A percentile compares a stretch with the other conserved stretches of the same genome.
Evolutionary conservation across 2,329 filamentous ascomycete genomes (phyloP).

Genomic region (Spiromastix sp.): DNA sequence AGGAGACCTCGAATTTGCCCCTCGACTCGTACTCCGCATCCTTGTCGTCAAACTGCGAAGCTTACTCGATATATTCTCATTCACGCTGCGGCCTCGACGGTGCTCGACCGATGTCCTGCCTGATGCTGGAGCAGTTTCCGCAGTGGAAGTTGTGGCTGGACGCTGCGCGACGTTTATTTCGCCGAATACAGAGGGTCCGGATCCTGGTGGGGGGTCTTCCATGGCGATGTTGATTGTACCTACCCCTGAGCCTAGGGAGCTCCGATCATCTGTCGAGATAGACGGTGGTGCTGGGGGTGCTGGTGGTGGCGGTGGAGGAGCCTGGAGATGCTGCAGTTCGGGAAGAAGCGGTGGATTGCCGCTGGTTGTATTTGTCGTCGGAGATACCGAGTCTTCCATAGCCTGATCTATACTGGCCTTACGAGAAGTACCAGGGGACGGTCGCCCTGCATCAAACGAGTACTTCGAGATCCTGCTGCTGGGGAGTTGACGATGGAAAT

Average conservation of each 20-base stretch:
- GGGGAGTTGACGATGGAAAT: slow-evolving; percentile 30
- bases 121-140: slow-evolving; percentile 16
- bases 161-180: slow-evolving; percentile 23
- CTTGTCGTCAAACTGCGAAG: slow-evolving; percentile 47
- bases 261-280: slow-evolving; percentile 11
- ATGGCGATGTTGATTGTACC: slow-evolving; percentile 32
- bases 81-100: slow-evolving; percentile 45
- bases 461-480: slow-evolving; percentile 26
- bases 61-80: slow-evolving; percentile 46
- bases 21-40: slow-evolving; percentile 48
- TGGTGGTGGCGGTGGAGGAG: slow-evolving; percentile 43
- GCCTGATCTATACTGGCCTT: slow-evolving; percentile 7
- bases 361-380: slow-evolving; percentile 5
- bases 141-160: slow-evolving; percentile 25
- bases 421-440: slow-evolving; percentile 6
- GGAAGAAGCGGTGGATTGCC: slow-evolving; percentile 42
- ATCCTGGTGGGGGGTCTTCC: slow-evolving; percentile 19
- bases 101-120: slow-evolving; percentile 30
- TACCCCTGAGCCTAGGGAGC: slow-evolving; percentile 25
- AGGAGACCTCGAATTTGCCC: slow-evolving; percentile 37
- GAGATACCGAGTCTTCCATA: too few species aligned
- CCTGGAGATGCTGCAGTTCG: slow-evolving; percentile 51
- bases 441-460: slow-evolving; percentile 13
- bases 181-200: neutral
- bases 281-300: slow-evolving; percentile 11